Evolutionary conservation across 805 yeast genomes (phyloP), one percentile per base, ranked within the genome.

Genomic region (Metschnikowia sp.): DNA sequence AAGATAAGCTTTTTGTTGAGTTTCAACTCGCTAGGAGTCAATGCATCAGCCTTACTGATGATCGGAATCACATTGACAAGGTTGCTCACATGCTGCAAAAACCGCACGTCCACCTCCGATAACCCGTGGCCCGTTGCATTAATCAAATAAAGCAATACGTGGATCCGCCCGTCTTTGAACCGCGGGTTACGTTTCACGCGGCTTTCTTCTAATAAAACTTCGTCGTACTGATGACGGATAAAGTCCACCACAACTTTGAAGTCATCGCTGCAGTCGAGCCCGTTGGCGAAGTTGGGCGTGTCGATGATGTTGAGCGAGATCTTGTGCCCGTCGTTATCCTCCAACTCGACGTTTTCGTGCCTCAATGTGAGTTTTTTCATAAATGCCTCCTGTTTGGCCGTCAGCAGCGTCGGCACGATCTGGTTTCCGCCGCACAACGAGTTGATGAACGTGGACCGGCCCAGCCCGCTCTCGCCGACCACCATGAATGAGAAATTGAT

Each of bases 401-500:
- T 82, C 30, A 84, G 77, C 2, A 87, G 79, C 0, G 83, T 76
- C 36, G 86, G 88, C 10, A 86, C 92, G 34, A 90, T 90, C 36
- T 70, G 59, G 56, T 86, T 83, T 54, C 90, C 94, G 50, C 87
- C 96, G 70, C 97, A 90, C 45, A 90, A 74, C 33, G 96, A 86
- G 70, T 91, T 90, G 64, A 91, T 88, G 59, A 90, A 85, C 5
- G 96, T 90, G n/a, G 96, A 86, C 64, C 96, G 79, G 13, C 97
- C 97, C 39, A 83, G 72, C 2, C 97, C 97, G 40, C 84, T 81
- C 62, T 87, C 86, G 37, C 97, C 97, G 47, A 88, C 84, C 34
- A 88, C 83, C 92, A 90, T 84, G 49, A 87, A 64, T 19, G 95
- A 85, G 74, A 90, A 88, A 61, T 87, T 88, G 70, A 88, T 82